Evolutionary conservation across 202 grass and related monocot genomes (phyloP).

Genomic region (Brachypodium distachyon): DNA sequence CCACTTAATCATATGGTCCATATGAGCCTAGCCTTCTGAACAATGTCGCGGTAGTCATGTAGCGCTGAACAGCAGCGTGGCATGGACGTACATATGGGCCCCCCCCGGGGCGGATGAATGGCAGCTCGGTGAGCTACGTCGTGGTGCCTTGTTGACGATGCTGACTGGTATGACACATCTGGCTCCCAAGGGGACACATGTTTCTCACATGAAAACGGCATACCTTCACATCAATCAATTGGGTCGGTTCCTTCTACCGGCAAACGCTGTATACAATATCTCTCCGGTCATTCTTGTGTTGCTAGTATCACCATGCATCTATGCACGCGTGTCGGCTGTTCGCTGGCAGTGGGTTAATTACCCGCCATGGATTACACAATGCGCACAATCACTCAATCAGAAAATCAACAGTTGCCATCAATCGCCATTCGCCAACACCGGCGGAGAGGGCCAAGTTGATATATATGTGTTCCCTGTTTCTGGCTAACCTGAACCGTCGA

Average conservation of each 20-base stretch:
- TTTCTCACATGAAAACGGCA: too few species aligned
- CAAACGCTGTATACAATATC: too few species aligned
- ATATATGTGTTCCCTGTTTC: neutral
- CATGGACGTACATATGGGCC: neutral
- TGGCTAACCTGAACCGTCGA: neutral
- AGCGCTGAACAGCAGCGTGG: neutral
- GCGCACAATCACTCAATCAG: too few species aligned
- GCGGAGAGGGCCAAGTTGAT: too few species aligned
- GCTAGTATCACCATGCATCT: too few species aligned
- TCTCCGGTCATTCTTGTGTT: too few species aligned
- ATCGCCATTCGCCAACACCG: too few species aligned
- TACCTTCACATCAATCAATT: neutral
- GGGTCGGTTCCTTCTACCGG: too few species aligned
- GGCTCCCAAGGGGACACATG: too few species aligned
- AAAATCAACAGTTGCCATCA: too few species aligned
- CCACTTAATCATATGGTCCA: neutral
- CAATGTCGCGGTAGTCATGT: conserved; percentile 19
- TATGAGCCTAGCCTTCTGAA: neutral
- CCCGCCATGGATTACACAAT: too few species aligned
- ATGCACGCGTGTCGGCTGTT: too few species aligned
- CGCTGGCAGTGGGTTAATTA: neutral
- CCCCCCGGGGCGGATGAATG: neutral
- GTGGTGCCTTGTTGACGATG: neutral
- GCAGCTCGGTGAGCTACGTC: neutral
- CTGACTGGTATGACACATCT: neutral